Conservation (phyloP, 495 filamentous ascomycete genomes). For the Trichoderma virens region DNA sequence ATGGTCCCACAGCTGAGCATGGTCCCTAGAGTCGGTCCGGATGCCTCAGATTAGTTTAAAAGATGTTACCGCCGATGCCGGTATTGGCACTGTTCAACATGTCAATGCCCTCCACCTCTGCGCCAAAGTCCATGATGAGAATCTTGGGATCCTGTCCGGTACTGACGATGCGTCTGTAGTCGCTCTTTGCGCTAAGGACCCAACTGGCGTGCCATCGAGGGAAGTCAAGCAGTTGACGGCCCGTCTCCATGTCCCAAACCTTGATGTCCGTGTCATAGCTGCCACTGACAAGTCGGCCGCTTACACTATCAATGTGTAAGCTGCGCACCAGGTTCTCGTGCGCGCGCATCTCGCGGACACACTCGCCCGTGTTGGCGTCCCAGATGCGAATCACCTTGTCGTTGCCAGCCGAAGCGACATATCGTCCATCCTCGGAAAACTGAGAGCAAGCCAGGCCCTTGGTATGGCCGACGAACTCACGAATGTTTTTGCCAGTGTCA, state of each 20-base stretch:
- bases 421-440: conserved; percentile 83
- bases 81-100: conserved; percentile 36
- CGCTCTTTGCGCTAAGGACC: conserved; percentile 91
- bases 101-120: conserved; percentile 45
- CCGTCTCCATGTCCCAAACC: conserved; percentile 29
- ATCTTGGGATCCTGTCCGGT: conserved; percentile 89
- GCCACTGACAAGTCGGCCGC: conserved; percentile 76
- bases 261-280: conserved; percentile 89
- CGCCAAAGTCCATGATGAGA: conserved; percentile 83
- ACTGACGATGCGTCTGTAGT: conserved; percentile 86
- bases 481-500: conserved; percentile 71
- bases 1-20: not conserved
- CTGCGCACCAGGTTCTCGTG: conserved; percentile 79
- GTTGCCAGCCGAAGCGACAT: conserved; percentile 87
- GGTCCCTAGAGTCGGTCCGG: not conserved
- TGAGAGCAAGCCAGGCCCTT: conserved; percentile 93
- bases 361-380: conserved; percentile 81
- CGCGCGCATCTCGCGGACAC: conserved; percentile 65
- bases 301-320: conserved; percentile 76
- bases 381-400: conserved; percentile 91
- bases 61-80: conserved; percentile 5
- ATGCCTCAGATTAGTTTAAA: not conserved
- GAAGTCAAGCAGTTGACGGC: conserved; percentile 32
- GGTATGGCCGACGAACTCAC: conserved; percentile 78
- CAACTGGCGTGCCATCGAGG: conserved; percentile 90